phyloP scores from a whole-genome alignment of 2,329 filamentous ascomycete species.

The Aureobasidium sp. region DNA sequence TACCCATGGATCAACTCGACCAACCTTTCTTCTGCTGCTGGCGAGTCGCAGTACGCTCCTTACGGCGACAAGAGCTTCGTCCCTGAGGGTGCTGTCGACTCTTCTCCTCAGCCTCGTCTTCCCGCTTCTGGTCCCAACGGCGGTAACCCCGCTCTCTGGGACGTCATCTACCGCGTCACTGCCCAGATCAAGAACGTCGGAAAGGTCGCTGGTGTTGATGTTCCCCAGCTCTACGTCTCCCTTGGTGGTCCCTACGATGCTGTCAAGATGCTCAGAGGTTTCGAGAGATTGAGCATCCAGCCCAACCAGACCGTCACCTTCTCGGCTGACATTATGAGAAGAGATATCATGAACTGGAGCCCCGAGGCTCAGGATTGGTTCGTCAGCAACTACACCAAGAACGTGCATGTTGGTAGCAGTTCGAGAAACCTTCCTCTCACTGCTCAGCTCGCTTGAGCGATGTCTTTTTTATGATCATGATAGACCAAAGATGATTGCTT shows the following conservation, averaged over 20 bases:
- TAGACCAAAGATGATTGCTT: background rate
- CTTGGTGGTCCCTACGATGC: conserved; percentile 66
- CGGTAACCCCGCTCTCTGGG: conserved; percentile 55
- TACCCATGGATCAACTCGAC: conserved; percentile 62
- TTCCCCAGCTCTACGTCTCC: conserved; percentile 65
- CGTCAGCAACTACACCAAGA: conserved; percentile 45
- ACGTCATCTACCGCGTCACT: conserved; percentile 56
- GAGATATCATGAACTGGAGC: conserved; percentile 83
- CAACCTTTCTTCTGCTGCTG: conserved; percentile 45
- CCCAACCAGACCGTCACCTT: conserved; percentile 58
- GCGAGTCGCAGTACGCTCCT: conserved; percentile 45
- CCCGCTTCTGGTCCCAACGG: conserved; percentile 56
- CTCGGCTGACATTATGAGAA: conserved; percentile 57
- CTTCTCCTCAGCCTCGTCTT: conserved; percentile 46
- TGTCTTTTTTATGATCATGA: conserved; percentile 4
- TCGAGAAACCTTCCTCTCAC: conserved; percentile 46
- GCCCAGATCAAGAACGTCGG: conserved; percentile 64
- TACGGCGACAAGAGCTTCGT: conserved; percentile 55
- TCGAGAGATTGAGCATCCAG: conserved; percentile 63
- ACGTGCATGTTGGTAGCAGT: conserved; percentile 48
- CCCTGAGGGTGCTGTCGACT: conserved; percentile 49
- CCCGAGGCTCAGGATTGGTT: conserved; percentile 71
- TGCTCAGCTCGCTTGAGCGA: conserved; percentile 7
- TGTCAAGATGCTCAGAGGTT: conserved; percentile 58
- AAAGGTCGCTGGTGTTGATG: conserved; percentile 51